A percentile compares a stretch with the other conserved stretches of the same genome.
phyloP scores from a whole-genome alignment of 2,329 filamentous ascomycete genomes.

The Fusarium oligoseptatum region DNA sequence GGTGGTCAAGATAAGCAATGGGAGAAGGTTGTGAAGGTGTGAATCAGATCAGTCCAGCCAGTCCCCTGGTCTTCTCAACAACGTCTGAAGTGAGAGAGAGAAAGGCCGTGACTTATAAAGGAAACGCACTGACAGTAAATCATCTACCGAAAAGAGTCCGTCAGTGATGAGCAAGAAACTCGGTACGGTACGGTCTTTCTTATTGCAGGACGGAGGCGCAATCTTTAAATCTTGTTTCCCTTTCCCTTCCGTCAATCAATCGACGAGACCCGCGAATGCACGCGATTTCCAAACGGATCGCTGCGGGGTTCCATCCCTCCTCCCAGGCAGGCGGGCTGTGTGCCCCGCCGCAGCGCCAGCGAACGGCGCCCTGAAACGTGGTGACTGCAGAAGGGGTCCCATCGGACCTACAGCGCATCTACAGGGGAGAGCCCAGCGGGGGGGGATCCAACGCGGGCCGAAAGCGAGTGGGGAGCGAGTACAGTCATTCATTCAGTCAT shows the following conservation, averaged over 20 bases:
- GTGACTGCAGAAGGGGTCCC: constrained; percentile 13
- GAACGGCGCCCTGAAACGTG: constrained; percentile 16
- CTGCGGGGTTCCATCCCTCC: constrained; percentile 10
- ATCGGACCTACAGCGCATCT: background rate
- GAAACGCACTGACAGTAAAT: constrained; percentile 12
- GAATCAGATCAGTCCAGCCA: constrained; percentile 13
- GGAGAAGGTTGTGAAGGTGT: constrained; percentile 17
- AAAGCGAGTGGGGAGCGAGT: constrained; percentile 1
- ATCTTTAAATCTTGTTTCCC: constrained; percentile 1
- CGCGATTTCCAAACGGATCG: constrained; percentile 1
- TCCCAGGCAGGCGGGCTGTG: background rate
- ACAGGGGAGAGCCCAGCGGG: background rate
- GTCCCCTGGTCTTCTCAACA: background rate
- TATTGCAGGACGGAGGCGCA: background rate
- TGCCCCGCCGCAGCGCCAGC: constrained; percentile 10
- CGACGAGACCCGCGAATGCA: background rate
- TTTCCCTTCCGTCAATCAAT: constrained; percentile 5
- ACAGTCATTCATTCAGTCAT: background rate
- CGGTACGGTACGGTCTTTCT: background rate
- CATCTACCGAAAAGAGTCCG: background rate
- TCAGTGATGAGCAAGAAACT: background rate
- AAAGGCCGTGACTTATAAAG: background rate
- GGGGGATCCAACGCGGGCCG: constrained; percentile 5
- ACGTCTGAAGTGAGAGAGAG: background rate
- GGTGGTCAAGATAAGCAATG: background rate